phyloP scores from a whole-genome alignment of 2,329 filamentous ascomycete genomes.

The Whalleya microplaca region DNA sequence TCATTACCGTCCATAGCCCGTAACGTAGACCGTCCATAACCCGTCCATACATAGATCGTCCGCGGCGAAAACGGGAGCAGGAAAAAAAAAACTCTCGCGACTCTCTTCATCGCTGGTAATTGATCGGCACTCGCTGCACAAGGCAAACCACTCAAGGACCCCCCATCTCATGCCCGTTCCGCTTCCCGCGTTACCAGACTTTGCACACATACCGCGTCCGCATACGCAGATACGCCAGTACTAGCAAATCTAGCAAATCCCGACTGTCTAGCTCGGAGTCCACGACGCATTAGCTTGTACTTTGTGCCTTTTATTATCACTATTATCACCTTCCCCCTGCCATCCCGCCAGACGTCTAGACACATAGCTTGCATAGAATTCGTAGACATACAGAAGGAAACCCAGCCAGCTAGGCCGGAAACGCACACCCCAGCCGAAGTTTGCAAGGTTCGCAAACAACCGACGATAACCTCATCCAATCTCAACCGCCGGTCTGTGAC shows the following conservation, averaged over 20 bases:
- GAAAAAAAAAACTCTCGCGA: too few species aligned
- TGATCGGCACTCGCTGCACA: not conserved
- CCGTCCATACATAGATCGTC: too few species aligned
- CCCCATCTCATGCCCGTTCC: too few species aligned
- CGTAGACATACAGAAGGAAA: not conserved
- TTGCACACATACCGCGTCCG: too few species aligned
- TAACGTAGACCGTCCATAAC: too few species aligned
- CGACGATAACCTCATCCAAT: constrained; percentile 25
- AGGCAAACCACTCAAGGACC: not conserved
- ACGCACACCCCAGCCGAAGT: constrained; percentile 13
- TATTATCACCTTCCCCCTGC: too few species aligned
- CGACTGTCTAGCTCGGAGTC: not conserved
- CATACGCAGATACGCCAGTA: too few species aligned
- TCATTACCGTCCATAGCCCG: too few species aligned
- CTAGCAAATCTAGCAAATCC: too few species aligned
- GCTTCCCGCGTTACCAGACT: too few species aligned
- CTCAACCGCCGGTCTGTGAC: constrained; percentile 21
- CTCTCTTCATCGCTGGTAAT: not conserved
- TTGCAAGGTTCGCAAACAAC: constrained; percentile 14
- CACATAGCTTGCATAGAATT: not conserved
- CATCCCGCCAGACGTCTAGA: not conserved
- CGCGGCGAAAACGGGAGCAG: too few species aligned
- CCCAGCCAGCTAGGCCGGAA: not conserved
- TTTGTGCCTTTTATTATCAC: too few species aligned
- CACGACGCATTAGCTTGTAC: not conserved